Evolutionary conservation across 371 early-diverging fungal genomes (phyloP), one percentile per base, ranked within the genome.

Genomic region (Apophysomyces ossiformis): DNA sequence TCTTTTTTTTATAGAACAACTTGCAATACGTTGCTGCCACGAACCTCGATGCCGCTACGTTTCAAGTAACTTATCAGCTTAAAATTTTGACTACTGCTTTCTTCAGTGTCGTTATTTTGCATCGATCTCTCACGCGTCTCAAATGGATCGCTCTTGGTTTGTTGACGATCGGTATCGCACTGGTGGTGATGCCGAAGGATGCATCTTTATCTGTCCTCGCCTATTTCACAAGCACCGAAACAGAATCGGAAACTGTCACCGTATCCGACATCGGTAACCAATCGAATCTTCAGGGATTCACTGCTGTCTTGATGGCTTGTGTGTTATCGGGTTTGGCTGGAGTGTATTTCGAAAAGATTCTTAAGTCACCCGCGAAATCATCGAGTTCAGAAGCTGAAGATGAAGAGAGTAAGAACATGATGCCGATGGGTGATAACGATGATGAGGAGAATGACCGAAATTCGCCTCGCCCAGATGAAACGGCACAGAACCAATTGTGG

Each of bases 31-130:
- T 93, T 3, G 96, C 98, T 1, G 93, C 93, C 8, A 84, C 92
- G 46, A 82, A 87, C 12, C 81, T 98, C n/a, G 96, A 96, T 63
- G 95, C 98, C 4, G 96, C 96, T 6, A 96, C 96, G 4, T 97
- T 96, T 75, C 96, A 96, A 79, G 96, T 97, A 46, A 95, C 96
- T 8, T 97, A 97, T 75, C 98, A 98, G 71, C 83, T 98, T 69
- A 98, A 98, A 79, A 96, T 97, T 70, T 81, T 98, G 57, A 95
- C 97, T 1, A 96, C 98, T 1, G 98, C 98, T 6, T 75, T 98
- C 57, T 96, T 93, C 75, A 91, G 93, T 21, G 97, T 97, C 8
- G 45, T 87, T 9, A 80, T 98, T 66, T 83, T 98, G 36, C 75
- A 85, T 58, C 86, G 88, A 58, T 69, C 80, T 0, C 83, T 98